A percentile compares a stretch with the other conserved stretches of the same genome.
phyloP scores from a whole-genome alignment of 2,329 filamentous ascomycete genomes.

The Beauveria bassiana region DNA sequence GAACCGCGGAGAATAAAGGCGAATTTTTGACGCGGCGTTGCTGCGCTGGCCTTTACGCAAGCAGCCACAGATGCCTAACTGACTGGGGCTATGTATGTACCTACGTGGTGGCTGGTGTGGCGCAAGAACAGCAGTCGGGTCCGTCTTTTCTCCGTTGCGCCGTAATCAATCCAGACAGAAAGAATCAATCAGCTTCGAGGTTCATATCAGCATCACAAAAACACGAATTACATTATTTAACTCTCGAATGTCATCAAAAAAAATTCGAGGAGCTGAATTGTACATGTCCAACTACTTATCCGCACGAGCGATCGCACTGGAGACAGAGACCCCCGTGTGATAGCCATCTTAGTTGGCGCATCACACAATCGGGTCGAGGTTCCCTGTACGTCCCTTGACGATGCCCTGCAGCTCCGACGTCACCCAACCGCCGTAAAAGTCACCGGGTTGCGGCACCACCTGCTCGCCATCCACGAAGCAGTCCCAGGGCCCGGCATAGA shows the following conservation, averaged over 20 bases:
- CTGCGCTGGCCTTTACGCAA: constrained; percentile 9
- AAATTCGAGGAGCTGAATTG: no score
- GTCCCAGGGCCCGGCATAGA: constrained; percentile 55
- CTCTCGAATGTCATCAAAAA: no score
- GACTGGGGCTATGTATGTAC: background rate
- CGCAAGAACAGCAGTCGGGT: background rate
- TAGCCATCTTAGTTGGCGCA: no score
- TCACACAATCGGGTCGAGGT: constrained; percentile 29
- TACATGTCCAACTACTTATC: no score
- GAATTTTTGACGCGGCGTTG: constrained; percentile 9
- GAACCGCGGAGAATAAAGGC: constrained; percentile 9
- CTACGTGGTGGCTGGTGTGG: background rate
- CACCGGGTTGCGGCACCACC: constrained; percentile 50
- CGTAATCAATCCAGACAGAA: background rate
- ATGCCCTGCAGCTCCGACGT: constrained; percentile 51
- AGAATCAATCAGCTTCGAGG: background rate
- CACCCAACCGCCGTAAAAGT: constrained; percentile 59
- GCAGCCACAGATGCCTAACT: constrained; percentile 3
- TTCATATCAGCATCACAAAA: background rate
- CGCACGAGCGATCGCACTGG: no score
- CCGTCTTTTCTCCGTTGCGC: background rate
- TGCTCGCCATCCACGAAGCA: constrained; percentile 55
- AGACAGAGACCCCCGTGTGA: no score
- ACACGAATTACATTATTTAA: no score
- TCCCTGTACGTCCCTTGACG: constrained; percentile 35